phyloP scores from a whole-genome alignment of 2,329 filamentous ascomycete genomes.

The Dothistroma septosporum region DNA sequence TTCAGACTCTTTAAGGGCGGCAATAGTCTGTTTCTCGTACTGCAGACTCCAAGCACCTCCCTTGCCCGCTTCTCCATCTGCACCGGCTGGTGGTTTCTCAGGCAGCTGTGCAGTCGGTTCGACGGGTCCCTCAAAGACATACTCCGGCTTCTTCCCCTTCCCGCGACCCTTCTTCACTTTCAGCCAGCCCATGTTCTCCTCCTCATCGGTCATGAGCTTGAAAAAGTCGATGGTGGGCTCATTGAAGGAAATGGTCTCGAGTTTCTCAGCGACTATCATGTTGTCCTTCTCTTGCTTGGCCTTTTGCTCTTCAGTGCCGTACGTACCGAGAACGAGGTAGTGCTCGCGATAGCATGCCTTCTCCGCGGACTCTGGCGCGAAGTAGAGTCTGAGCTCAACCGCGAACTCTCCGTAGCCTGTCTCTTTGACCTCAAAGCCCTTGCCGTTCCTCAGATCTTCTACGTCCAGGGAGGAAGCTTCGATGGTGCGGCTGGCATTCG shows the following conservation, averaged over 20 bases:
- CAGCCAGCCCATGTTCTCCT: conserved; percentile 49
- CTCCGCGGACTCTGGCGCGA: conserved; percentile 79
- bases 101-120: conserved; percentile 70
- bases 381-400: conserved; percentile 92
- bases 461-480: conserved; percentile 50
- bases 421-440: conserved; percentile 80
- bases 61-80: conserved; percentile 64
- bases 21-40: conserved; percentile 32
- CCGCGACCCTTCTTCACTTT: conserved; percentile 56
- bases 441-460: conserved; percentile 26
- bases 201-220: conserved; percentile 74
- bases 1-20: conserved; percentile 55
- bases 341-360: conserved; percentile 97
- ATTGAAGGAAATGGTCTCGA: conserved; percentile 96
- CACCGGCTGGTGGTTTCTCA: conserved; percentile 54
- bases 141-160: conserved; percentile 47
- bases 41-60: conserved; percentile 49
- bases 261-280: conserved; percentile 71
- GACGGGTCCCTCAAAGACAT: conserved; percentile 54
- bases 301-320: conserved; percentile 68
- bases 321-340: conserved; percentile 84
- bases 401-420: conserved; percentile 99
- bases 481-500: conserved; percentile 80
- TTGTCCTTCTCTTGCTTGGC: conserved; percentile 62
- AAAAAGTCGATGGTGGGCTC: conserved; percentile 93